Conservation (phyloP, 2,329 filamentous ascomycete genomes). For the Sarocladium brachiariae region DNA sequence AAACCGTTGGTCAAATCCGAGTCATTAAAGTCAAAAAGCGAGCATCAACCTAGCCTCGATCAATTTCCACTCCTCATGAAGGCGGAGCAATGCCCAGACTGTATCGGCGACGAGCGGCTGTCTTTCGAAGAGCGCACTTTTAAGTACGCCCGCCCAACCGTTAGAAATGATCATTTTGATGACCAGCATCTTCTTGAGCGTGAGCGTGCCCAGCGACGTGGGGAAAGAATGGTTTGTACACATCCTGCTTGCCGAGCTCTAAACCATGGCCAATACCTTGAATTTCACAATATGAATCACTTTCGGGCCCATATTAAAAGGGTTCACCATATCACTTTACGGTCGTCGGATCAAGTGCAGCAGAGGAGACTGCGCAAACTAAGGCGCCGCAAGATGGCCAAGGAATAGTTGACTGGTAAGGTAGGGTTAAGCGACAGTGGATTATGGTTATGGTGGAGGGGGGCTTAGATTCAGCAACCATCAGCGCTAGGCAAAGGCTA, state of each 20-base stretch:
- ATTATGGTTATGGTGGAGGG: background rate
- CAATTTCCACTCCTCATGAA: constrained; percentile 6
- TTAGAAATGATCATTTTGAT: background rate
- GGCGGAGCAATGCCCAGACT: background rate
- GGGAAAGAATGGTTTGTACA: background rate
- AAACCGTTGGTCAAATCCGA: background rate
- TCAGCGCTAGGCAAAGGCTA: background rate
- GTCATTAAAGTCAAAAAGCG: background rate
- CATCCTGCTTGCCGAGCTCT: background rate
- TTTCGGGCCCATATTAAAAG: background rate
- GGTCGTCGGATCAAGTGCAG: background rate
- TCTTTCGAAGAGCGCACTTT: constrained; percentile 2
- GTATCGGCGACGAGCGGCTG: background rate
- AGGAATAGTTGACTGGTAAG: background rate
- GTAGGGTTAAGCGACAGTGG: background rate
- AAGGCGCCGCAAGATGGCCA: background rate
- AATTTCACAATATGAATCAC: background rate
- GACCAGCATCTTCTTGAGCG: background rate
- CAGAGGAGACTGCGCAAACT: background rate
- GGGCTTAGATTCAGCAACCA: background rate
- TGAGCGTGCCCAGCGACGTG: background rate
- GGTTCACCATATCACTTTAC: constrained; percentile 1
- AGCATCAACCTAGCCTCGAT: background rate
- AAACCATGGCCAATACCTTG: background rate
- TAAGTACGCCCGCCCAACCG: background rate